Base-by-base conservation (phyloP, 805 yeast species). In the Wickerhamomyces queroliae region DNA sequence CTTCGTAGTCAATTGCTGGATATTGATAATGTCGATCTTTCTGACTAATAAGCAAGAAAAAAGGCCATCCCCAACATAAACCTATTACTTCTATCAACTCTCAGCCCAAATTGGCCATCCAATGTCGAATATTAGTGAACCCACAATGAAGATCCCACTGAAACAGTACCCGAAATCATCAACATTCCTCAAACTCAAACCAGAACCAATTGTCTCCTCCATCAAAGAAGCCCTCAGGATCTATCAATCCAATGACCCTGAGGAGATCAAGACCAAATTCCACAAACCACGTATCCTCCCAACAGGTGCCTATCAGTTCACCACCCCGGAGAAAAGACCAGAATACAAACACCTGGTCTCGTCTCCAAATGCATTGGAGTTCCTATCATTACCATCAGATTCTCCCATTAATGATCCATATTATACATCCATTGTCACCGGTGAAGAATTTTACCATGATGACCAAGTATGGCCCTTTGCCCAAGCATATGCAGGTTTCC, bases 401-500 rank as follows among this genome's bases (percentile, higher is more conserved):
- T 76, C 70, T 31, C 50, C 54, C 5, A 47, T 61, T n/a, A n/a
- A n/a, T 2, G 72, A 75, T 40, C 67, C 68, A 0, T 64, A 61
- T 7, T 80, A 75, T 47, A 70, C 69, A 40, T 62, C 71, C 22
- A 59, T 85, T 2, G 76, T 84, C 4, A 69, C 80, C 41, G 97
- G 97, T 1, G 66, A 75, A 29, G 50, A 61, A n/a, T 47, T 72
- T 2, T 51, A 61, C 27, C 64, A 64, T 15, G 67, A 69, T 24
- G 54, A 54, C 8, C 53, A 56, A 6, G 72, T 83, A 1, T 77
- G 76, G 48, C 98, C 99, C 0, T 91, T 84, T 61, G 77, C 96
- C 11, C 90, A 84, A 59, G 86, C 91, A 0, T 91, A 91, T 60
- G 96, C 98, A 2, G 99, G 99, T 1, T 88, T 83, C 71, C 99